Base-by-base conservation (phyloP, 192 early-diverging fungal genomes). In the Dimargaris cristalligena region DNA sequence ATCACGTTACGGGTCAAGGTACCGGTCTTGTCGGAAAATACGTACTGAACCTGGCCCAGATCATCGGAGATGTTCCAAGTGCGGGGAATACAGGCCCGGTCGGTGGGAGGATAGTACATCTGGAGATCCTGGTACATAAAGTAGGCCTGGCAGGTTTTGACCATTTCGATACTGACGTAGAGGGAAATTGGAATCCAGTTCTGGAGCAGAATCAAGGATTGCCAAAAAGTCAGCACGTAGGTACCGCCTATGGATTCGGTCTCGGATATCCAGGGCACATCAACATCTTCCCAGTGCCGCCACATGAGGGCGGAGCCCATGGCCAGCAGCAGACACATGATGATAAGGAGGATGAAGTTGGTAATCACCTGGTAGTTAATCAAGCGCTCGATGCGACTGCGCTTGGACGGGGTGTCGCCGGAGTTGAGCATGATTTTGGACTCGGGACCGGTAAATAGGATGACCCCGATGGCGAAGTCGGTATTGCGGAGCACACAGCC, bases 11-110 rank as follows among this genome's bases (percentile, higher is more conserved):
- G 84, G 9, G 94, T 97, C 55, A 97, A 72, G 4, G 94, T 94
- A 18, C 94, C 94, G 20, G 94, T 97, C 64, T 97, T 97, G 72
- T 97, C 94, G 28, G 85, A 86, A 64, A 97, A 97, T 0, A 97
- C 80, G 66, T 97, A 97, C 64, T 93, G 88, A 32, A 97, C 90
- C 65, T 94, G 90, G 55, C 90, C 92, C 46, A 98, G 72, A 63
- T 98, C 95, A 63, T 98, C 95, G 14, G 88, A 91, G 25, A 98
- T 71, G 66, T 92, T 96, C 92, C 92, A 96, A 65, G 70, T 69
- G 34, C 65, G 67, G 0, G 71, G 68, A 2, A 68, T 52, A 35
- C 68, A 73, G 28, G 66, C 66, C 60, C 65, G 65, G 50, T 70
- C 64, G 3, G 65, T 61, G 30, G 54, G 55, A n/a, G 44, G 59